These are phyloP conservation scores for Phytopythium sindhum DNA, from an alignment of 352 stramenopile species.

Conservation along the genomic window DNA sequence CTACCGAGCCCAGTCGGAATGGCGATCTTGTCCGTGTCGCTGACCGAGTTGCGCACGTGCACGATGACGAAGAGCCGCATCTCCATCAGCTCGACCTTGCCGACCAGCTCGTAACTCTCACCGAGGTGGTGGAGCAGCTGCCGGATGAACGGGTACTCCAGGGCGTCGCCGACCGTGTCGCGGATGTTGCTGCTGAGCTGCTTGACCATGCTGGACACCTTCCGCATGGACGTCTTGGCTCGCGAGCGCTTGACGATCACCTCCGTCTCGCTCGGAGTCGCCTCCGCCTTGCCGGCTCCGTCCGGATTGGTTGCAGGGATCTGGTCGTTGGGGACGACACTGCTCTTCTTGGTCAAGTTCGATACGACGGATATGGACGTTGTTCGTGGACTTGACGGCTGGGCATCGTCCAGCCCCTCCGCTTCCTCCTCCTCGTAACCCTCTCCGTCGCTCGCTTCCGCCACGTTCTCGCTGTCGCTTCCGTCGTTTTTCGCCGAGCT, in stretches of 20 bases:
- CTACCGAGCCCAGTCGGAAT: slow-evolving; percentile 73
- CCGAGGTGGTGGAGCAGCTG: slow-evolving; percentile 63
- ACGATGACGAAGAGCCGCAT: slow-evolving; percentile 79
- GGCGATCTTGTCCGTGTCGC: slow-evolving; percentile 66
- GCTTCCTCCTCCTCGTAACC: slow-evolving; percentile 20
- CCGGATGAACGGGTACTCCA: slow-evolving; percentile 68
- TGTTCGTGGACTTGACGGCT: not conserved
- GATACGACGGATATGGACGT: not conserved
- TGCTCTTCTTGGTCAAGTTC: not conserved
- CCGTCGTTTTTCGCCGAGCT: slow-evolving; percentile 13
- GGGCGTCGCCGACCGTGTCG: slow-evolving; percentile 47
- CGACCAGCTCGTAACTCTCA: slow-evolving; percentile 49
- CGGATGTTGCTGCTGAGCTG: slow-evolving; percentile 67
- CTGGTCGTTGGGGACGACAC: not conserved
- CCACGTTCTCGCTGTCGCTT: slow-evolving; percentile 23
- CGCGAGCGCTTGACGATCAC: slow-evolving; percentile 64
- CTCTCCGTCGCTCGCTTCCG: slow-evolving; percentile 19
- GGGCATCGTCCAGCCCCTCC: not conserved
- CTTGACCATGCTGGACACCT: slow-evolving; percentile 56
- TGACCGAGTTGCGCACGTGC: slow-evolving; percentile 50
- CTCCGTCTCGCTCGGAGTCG: slow-evolving; percentile 21
- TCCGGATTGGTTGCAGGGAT: not conserved
- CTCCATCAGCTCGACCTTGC: slow-evolving; percentile 78
- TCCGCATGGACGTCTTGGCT: slow-evolving; percentile 67
- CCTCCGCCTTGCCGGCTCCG: slow-evolving; percentile 1